Evolutionary conservation across 1,139 yeast species (phyloP).

Genomic region (Lodderomyces pseudojiufengensis): DNA sequence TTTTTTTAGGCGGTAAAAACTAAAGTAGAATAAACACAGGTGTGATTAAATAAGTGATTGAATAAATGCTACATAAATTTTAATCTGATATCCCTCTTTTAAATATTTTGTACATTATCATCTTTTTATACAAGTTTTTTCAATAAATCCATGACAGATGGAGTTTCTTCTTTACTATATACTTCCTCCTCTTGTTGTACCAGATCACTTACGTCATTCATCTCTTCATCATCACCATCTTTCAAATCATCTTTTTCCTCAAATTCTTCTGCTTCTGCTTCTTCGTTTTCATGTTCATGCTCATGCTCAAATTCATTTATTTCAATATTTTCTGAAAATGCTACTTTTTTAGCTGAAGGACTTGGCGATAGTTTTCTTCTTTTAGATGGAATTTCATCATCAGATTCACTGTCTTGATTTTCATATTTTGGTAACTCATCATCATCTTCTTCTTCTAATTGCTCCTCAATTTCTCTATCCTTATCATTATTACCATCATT

Average conservation of each 20-base stretch:
- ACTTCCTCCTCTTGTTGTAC: conserved; percentile 31
- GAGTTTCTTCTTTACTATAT: conserved; percentile 6
- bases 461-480: conserved; percentile 20
- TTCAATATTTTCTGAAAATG: conserved; percentile 45
- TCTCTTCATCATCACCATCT: conserved; percentile 14
- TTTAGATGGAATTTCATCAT: conserved; percentile 15
- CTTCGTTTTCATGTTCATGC: conserved; percentile 23
- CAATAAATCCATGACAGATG: conserved; percentile 29
- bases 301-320: conserved; percentile 46
- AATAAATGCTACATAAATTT: too few relatives aligned
- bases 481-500: conserved; percentile 40
- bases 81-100: too few relatives aligned
- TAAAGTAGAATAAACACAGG: too few relatives aligned
- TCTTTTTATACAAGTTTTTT: conserved; percentile 31
- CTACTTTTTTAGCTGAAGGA: conserved; percentile 37
- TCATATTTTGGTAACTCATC: conserved; percentile 13
- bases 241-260: conserved; percentile 23
- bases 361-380: conserved; percentile 20
- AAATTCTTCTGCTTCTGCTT: conserved; percentile 18
- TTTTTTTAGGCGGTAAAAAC: too few relatives aligned
- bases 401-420: conserved; percentile 22
- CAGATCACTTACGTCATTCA: conserved; percentile 15
- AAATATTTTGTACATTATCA: too few relatives aligned
- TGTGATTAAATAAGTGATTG: too few relatives aligned
- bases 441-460: conserved; percentile 15